phyloP scores from a whole-genome alignment of 2,329 filamentous ascomycete genomes.

The Beauveria varroae region DNA sequence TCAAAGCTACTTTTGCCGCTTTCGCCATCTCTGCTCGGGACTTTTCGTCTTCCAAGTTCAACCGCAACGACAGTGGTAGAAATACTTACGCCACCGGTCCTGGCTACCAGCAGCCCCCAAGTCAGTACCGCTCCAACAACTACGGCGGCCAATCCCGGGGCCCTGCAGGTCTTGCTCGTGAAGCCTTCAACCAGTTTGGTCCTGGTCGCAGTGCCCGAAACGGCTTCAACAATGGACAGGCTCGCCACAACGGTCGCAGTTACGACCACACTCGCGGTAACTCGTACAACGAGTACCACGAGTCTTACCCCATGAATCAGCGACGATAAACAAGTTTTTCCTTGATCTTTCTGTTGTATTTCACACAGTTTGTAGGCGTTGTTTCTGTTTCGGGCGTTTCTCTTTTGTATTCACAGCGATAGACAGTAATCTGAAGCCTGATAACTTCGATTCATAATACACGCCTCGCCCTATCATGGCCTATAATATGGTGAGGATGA shows the following conservation, averaged over 20 bases:
- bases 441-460: too few relatives aligned
- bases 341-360: neutral
- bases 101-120: conserved; percentile 8
- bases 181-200: conserved; percentile 3
- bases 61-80: neutral
- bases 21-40: neutral
- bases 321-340: neutral
- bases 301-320: conserved; percentile 10
- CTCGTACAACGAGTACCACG: conserved; percentile 6
- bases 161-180: conserved; percentile 1
- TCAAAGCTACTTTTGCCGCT: conserved; percentile 8
- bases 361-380: conserved; percentile 4
- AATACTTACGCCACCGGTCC: conserved; percentile 3
- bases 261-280: conserved; percentile 8
- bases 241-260: neutral
- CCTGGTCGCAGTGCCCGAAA: neutral
- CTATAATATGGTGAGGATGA: too few relatives aligned
- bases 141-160: neutral
- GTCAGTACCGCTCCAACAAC: neutral
- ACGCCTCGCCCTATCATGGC: too few relatives aligned
- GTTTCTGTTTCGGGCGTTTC: neutral
- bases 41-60: conserved; percentile 4
- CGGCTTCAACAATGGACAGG: neutral
- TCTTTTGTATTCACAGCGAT: conserved; percentile 1
- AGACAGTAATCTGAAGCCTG: neutral